phyloP scores from a whole-genome alignment of 768 basidiomycete genomes.

The Xanthoconium purpureum region DNA sequence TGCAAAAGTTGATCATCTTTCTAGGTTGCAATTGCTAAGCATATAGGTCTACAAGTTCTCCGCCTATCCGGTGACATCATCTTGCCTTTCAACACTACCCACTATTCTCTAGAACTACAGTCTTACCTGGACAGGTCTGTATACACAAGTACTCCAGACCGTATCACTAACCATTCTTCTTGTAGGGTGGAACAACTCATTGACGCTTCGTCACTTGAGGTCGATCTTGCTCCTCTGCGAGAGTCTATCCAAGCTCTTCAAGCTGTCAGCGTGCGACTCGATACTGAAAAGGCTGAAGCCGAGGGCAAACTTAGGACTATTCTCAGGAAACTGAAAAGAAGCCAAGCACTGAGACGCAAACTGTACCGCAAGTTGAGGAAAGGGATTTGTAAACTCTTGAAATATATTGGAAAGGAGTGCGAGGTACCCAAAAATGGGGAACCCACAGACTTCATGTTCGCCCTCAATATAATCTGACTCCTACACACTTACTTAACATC shows the following conservation, averaged over 20 bases:
- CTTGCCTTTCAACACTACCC: conserved; percentile 73
- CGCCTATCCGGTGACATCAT: conserved; percentile 61
- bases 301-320: conserved; percentile 48
- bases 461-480: not conserved
- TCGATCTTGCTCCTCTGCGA: conserved; percentile 44
- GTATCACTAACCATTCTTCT: not conserved
- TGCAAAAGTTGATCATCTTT: not conserved
- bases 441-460: conserved; percentile 12
- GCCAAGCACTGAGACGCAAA: conserved; percentile 21
- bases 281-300: conserved; percentile 55
- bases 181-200: conserved; percentile 31
- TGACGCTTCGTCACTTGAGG: conserved; percentile 40
- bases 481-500: not conserved
- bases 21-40: conserved; percentile 65
- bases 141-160: conserved; percentile 25
- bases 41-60: conserved; percentile 62
- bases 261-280: conserved; percentile 50
- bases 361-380: conserved; percentile 5
- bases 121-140: conserved; percentile 58
- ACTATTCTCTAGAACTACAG: conserved; percentile 66
- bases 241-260: conserved; percentile 49
- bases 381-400: conserved; percentile 36
- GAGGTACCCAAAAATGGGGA: conserved; percentile 4
- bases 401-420: conserved; percentile 31
- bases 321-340: conserved; percentile 38